A percentile compares a stretch with the other conserved stretches of the same genome.
phyloP scores from a whole-genome alignment of 164 flowering plant species.

The Sedum album region DNA sequence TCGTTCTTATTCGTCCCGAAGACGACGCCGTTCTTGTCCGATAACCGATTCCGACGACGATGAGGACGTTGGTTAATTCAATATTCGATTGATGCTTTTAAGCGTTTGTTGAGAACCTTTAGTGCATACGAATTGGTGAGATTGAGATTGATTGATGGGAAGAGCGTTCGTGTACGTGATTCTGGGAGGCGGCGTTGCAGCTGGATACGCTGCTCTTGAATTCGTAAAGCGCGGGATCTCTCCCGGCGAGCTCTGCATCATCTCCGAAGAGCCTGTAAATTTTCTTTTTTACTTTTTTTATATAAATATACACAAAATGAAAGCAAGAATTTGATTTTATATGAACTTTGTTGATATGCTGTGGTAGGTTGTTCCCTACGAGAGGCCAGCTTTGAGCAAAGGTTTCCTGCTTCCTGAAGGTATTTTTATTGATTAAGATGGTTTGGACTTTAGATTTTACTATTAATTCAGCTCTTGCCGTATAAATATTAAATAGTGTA shows the following conservation, averaged over 20 bases:
- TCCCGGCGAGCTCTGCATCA: constrained; percentile 87
- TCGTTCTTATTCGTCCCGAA: too few species aligned
- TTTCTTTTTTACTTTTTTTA: too few species aligned
- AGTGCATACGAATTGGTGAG: too few species aligned
- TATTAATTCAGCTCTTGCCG: too few species aligned
- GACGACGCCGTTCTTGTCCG: not conserved
- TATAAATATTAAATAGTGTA: too few species aligned
- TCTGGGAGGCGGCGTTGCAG: constrained; percentile 93
- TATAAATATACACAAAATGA: too few species aligned
- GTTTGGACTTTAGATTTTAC: too few species aligned
- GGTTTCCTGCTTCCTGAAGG: constrained; percentile 95
- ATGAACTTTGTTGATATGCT: too few species aligned
- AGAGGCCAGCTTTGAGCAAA: constrained; percentile 95
- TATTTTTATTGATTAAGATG: constrained; percentile 14
- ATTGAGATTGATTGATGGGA: constrained; percentile 43
- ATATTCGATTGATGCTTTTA: not conserved
- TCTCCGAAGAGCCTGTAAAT: constrained; percentile 82
- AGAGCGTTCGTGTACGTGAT: constrained; percentile 92
- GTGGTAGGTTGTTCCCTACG: constrained; percentile 81
- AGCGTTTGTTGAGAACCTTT: too few species aligned
- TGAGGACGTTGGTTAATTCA: too few species aligned
- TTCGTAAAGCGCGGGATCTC: constrained; percentile 65
- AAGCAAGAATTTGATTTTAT: too few species aligned
- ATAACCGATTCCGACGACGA: too few species aligned
- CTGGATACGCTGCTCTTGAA: constrained; percentile 98